A percentile compares a stretch with the other conserved stretches of the same genome.
phyloP scores from a whole-genome alignment of 441 rosid genomes.

The Rhodomyrtus psidioides region DNA sequence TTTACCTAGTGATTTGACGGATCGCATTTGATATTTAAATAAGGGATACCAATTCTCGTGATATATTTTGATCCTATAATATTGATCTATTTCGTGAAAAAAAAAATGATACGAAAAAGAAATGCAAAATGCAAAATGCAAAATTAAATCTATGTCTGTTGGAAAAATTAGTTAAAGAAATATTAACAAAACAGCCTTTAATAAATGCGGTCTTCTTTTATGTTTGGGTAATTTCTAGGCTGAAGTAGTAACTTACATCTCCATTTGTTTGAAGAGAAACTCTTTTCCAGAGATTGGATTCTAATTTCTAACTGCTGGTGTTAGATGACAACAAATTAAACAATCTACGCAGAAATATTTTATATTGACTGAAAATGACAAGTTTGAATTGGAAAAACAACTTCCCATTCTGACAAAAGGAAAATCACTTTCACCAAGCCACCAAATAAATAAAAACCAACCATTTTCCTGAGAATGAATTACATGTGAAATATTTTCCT shows the following conservation, averaged over 20 bases:
- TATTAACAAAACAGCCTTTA: background rate
- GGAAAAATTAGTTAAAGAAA: background rate
- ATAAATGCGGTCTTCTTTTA: background rate
- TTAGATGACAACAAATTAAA: too few relatives aligned
- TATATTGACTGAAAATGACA: too few relatives aligned
- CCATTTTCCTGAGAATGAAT: too few relatives aligned
- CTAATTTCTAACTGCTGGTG: too few relatives aligned
- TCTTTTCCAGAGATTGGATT: too few relatives aligned
- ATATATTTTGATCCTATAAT: background rate
- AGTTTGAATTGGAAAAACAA: too few relatives aligned
- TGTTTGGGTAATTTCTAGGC: background rate
- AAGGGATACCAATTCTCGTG: rapidly evolving
- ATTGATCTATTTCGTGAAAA: background rate
- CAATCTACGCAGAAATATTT: too few relatives aligned
- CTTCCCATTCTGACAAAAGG: too few relatives aligned
- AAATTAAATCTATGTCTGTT: background rate
- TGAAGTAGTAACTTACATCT: background rate
- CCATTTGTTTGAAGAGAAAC: too few relatives aligned
- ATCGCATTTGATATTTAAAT: background rate
- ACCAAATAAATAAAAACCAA: too few relatives aligned
- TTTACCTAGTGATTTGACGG: background rate
- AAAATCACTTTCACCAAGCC: too few relatives aligned
- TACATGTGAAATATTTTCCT: too few relatives aligned
- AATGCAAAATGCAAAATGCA: background rate
- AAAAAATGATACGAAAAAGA: background rate